Conservation (phyloP, 495 filamentous ascomycete species). For the Talaromyces borbonicus region DNA sequence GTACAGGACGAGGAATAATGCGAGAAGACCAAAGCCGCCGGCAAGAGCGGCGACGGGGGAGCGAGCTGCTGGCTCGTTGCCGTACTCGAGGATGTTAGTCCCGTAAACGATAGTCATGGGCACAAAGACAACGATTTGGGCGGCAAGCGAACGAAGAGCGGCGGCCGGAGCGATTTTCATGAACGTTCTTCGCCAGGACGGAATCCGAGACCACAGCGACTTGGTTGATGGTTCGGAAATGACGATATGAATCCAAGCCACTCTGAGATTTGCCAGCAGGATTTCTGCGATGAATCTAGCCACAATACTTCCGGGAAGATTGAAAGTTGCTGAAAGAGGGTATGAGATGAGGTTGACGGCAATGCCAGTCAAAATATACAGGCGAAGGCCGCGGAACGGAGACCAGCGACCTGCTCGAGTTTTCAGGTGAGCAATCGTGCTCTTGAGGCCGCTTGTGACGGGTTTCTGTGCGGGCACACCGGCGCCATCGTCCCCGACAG, state of each 20-base stretch:
- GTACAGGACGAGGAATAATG: conserved; percentile 25
- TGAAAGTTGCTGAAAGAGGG: conserved; percentile 19
- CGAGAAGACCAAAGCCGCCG: conserved; percentile 23
- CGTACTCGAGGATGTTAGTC: conserved; percentile 8
- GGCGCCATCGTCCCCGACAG: conserved; percentile 6
- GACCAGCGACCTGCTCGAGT: conserved; percentile 42
- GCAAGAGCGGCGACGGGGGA: conserved; percentile 12
- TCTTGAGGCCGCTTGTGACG: conserved; percentile 49
- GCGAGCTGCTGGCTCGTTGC: conserved; percentile 11
- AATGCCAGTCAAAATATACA: conserved; percentile 23
- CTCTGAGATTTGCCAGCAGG: conserved; percentile 38
- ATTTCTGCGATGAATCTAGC: conserved; percentile 28
- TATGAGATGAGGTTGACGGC: conserved; percentile 18
- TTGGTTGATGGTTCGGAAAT: conserved; percentile 46
- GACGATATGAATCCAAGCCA: conserved; percentile 52
- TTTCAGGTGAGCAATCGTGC: conserved; percentile 48
- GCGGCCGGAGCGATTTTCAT: conserved; percentile 42
- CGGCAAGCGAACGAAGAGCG: conserved; percentile 30
- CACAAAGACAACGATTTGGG: conserved; percentile 26
- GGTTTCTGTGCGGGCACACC: conserved; percentile 32
- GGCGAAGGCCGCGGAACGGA: conserved; percentile 47
- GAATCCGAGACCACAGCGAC: conserved; percentile 42
- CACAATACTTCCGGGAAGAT: conserved; percentile 26
- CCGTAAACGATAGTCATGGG: conserved; percentile 22
- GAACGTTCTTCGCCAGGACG: conserved; percentile 30